Evolutionary conservation across 2,329 filamentous ascomycete species (phyloP), one percentile per base, ranked within the genome.

Genomic region (Akanthomyces dipterigenus): DNA sequence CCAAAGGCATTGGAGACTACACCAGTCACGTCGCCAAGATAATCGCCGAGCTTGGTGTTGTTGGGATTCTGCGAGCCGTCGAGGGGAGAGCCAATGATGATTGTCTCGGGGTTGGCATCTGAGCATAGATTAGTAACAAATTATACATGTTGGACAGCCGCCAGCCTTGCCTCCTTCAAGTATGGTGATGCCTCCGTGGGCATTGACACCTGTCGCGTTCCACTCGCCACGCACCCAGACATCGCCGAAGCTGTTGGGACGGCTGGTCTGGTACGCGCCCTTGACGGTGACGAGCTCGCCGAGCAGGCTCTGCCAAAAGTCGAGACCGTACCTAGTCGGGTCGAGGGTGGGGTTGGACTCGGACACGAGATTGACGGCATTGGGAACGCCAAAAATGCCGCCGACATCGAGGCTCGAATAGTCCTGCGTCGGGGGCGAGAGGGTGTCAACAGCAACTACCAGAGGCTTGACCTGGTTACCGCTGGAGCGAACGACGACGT

Each of bases 241-340:
- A 66, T 91, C 88, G 26, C 87, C 86, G 67, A 80, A 89, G 59
- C 72, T 75, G 69, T 86, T 90, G 2, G 88, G 84, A 60, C 82
- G 82, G 55, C 80, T 78, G 50, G 89, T 72, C 48, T 83, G 84
- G 14, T 75, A 79, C 1, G 85, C 82, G 50, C 74, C 78, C 65
- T 78, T 78, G 51, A 90, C 75, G 0, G 83, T 88, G 16, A 91
- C 87, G 8, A 89, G 76, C 72, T 90, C 86, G 31, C 87, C 88
- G 59, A 77, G 78, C 62, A 90, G 73, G 64, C 82, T 86, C 78
- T 90, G 85, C 88, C 88, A 90, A 69, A 90, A 91, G 70, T 90
- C 88, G 34, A 90, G 76, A 2, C 88, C 88, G 67, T 86, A 90
- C 46, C 76, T 73, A 24, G 75, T 73, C 2, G 87, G 87, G 63